Evolutionary conservation across 305 asterid species (phyloP).

Genomic region (Fraxinus latifolia): DNA sequence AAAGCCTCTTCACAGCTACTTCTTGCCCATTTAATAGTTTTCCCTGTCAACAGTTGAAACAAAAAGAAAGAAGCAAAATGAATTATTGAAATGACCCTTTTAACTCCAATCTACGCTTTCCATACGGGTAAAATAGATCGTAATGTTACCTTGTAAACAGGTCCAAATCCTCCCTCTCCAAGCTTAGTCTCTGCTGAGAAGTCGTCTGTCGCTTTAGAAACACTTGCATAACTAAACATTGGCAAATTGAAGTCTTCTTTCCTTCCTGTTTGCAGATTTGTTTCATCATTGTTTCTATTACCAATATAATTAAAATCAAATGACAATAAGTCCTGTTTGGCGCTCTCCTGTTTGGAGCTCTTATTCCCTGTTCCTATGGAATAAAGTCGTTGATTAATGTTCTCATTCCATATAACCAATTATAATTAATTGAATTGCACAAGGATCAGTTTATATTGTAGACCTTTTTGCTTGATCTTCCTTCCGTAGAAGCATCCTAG

Average conservation of each 20-base stretch:
- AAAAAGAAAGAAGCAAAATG: background rate
- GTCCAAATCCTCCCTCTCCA: constrained; percentile 54
- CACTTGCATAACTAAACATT: constrained; percentile 40
- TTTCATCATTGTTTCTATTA: constrained; percentile 12
- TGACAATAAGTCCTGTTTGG: constrained; percentile 34
- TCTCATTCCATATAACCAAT: background rate
- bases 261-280: constrained; percentile 5
- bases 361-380: constrained; percentile 29
- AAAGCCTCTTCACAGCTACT: constrained; percentile 44
- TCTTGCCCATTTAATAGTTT: constrained; percentile 31
- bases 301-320: constrained; percentile 28
- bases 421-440: background rate
- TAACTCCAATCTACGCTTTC: background rate
- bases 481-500: constrained; percentile 31
- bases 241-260: constrained; percentile 32
- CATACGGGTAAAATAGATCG: background rate
- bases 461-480: constrained; percentile 32
- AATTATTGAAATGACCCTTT: background rate
- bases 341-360: constrained; percentile 25
- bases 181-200: constrained; percentile 39
- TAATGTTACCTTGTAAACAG: constrained; percentile 44
- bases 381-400: background rate
- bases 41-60: constrained; percentile 29
- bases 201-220: constrained; percentile 36
- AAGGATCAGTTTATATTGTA: background rate